Base-by-base conservation (phyloP, 2,329 filamentous ascomycete species). In the Orbilia oligospora region DNA sequence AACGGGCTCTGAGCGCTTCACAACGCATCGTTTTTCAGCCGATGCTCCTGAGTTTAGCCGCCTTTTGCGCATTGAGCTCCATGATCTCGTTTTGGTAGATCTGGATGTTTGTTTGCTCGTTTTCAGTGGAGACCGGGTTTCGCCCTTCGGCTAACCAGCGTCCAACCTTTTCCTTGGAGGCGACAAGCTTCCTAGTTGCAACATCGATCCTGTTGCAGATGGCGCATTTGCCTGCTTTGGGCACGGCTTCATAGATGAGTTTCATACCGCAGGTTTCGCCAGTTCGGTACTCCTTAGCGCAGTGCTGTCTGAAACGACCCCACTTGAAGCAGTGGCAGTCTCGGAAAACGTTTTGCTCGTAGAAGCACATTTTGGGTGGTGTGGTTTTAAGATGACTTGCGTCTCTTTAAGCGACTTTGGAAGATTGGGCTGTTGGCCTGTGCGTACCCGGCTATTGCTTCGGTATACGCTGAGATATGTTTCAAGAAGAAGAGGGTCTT, bases 191-290 rank as follows among this genome's bases (percentile, higher is more conserved):
- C 49, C 81, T 79, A 71, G 80, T 81, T 6, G 77, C 80, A 36
- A 82, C 81, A 53, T 94, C 91, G 81, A 94, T 93, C 85, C 96
- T 94, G 83, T 93, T 91, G 86, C 95, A 98, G 80, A 94, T 88
- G 84, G 92, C 93, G 87, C 95, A 98, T 82, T 90, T 89, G 70
- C 89, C 89, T 51, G 84, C 82, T 68, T 91, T 87, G 76, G 87
- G 87, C 80, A 89, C 87, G 27, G 93, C 94, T 82, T 90, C 87
- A 87, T 92, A 94, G 83, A 97, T 91, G 80, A 97, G 89, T 86
- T 93, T 97, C 86, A 97, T 91, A 80, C 95, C 95, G 86, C 95
- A 98, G 44, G 95, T 97, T 87, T 98, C 95, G 83, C 95, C 95
- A 81, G 93, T 97, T 81, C 95, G 92, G 86, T 97, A 97, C 85